Percentiles rank a stretch among this genome's conserved stretches.
Evolutionary conservation across 2,329 filamentous ascomycete genomes (phyloP).

Genomic region (Keithomyces neogunnii): DNA sequence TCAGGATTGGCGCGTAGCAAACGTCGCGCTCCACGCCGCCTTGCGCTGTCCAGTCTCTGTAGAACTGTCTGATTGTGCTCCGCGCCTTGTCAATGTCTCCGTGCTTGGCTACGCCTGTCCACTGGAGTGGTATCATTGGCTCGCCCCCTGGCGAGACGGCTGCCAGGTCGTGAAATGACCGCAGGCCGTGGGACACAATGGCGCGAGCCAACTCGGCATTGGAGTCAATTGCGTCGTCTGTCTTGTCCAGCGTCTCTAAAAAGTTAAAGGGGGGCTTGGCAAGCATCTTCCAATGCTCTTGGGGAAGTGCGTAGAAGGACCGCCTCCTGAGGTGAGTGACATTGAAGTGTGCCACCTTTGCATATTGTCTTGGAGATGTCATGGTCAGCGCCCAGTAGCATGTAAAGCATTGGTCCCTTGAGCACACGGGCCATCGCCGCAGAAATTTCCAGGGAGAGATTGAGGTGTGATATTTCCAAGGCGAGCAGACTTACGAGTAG

Average conservation of each 20-base stretch:
- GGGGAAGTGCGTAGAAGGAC: slow-evolving; percentile 85
- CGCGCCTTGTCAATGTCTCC: slow-evolving; percentile 83
- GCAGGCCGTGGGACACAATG: slow-evolving; percentile 63
- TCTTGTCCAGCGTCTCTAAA: slow-evolving; percentile 64
- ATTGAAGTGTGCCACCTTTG: slow-evolving; percentile 77
- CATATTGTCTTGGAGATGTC: slow-evolving; percentile 59
- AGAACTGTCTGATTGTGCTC: slow-evolving; percentile 88
- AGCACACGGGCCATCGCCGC: too few relatives aligned
- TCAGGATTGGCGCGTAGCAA: slow-evolving; percentile 67
- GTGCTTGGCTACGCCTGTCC: slow-evolving; percentile 62
- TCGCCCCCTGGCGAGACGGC: slow-evolving; percentile 28
- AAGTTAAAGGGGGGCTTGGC: slow-evolving; percentile 75
- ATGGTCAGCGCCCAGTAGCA: slow-evolving; percentile 3
- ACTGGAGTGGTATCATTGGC: slow-evolving; percentile 47
- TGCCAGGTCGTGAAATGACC: slow-evolving; percentile 52
- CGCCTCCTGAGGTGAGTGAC: slow-evolving; percentile 84
- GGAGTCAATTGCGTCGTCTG: slow-evolving; percentile 80
- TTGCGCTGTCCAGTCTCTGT: slow-evolving; percentile 84
- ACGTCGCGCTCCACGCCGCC: slow-evolving; percentile 66
- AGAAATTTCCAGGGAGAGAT: too few relatives aligned
- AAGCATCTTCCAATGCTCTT: slow-evolving; percentile 75
- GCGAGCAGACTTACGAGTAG: slow-evolving; percentile 58
- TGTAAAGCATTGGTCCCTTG: background rate
- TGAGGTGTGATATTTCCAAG: too few relatives aligned
- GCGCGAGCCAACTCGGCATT: slow-evolving; percentile 77